Evolutionary conservation across 345 rosid species (phyloP).

Genomic region (Nephelium lappaceum): DNA sequence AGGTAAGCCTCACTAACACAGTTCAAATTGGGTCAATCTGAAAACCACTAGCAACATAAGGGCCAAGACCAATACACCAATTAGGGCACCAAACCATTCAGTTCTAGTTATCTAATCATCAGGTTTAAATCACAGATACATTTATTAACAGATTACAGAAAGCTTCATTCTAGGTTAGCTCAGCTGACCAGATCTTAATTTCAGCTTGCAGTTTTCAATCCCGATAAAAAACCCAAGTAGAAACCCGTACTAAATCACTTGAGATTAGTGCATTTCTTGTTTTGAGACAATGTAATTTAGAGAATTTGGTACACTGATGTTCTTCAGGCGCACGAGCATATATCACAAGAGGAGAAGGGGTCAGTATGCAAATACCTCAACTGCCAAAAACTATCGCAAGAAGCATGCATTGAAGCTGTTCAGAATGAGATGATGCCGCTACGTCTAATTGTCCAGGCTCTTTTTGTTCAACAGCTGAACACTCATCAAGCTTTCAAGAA

Average conservation of each 20-base stretch:
- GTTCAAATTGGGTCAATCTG: background rate
- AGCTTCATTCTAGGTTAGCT: background rate
- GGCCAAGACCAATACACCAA: background rate
- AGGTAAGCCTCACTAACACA: conserved; percentile 37
- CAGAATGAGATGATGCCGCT: conserved; percentile 87
- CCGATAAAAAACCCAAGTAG: background rate
- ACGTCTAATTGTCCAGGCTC: conserved; percentile 74
- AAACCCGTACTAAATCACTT: background rate
- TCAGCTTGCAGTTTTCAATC: background rate
- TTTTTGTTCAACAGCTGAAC: conserved; percentile 69
- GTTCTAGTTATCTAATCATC: background rate
- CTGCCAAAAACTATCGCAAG: conserved; percentile 77
- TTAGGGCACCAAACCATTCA: background rate
- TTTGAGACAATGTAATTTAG: background rate
- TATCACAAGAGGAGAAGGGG: conserved; percentile 66
- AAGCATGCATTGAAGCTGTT: conserved; percentile 68
- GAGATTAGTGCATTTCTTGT: background rate
- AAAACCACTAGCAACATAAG: background rate
- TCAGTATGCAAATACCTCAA: conserved; percentile 67
- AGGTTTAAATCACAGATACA: background rate
- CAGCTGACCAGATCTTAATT: background rate
- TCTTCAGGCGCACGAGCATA: conserved; percentile 51
- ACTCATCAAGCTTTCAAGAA: conserved; percentile 80
- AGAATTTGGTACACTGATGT: background rate
- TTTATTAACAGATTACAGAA: background rate